Conservation (phyloP, 345 rosid genomes). For the Boechera stricta region DNA sequence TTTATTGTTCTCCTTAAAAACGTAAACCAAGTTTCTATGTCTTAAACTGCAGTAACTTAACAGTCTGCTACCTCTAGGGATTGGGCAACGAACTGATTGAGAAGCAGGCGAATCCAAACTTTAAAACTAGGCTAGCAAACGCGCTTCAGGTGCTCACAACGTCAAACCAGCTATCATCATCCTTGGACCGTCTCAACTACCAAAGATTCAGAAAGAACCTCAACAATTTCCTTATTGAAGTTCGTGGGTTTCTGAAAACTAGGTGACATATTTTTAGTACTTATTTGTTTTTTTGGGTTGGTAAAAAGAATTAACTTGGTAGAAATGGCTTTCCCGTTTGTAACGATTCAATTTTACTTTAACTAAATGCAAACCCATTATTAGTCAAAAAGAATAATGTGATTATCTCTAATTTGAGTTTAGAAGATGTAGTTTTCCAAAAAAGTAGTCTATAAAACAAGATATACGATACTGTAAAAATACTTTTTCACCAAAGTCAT, state of each 20-base stretch:
- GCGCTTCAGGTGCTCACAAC: slow-evolving; percentile 81
- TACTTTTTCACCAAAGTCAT: too few species aligned
- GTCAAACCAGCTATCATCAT: slow-evolving; percentile 76
- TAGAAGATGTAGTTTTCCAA: neutral
- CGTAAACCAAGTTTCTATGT: slow-evolving; percentile 5
- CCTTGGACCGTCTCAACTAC: slow-evolving; percentile 86
- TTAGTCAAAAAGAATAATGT: too few species aligned
- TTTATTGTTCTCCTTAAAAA: neutral
- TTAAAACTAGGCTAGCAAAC: slow-evolving; percentile 69
- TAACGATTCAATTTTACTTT: neutral
- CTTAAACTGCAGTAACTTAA: slow-evolving; percentile 13
- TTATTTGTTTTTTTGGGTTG: neutral
- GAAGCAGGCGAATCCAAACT: slow-evolving; percentile 63
- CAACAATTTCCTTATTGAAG: slow-evolving; percentile 78
- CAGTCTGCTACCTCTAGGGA: slow-evolving; percentile 51
- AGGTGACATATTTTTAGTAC: slow-evolving; percentile 45
- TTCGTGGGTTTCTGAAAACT: slow-evolving; percentile 86
- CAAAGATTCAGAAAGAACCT: slow-evolving; percentile 94
- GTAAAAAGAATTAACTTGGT: neutral
- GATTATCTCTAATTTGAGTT: neutral
- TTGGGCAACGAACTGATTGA: slow-evolving; percentile 79
- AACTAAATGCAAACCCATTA: neutral
- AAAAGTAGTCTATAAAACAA: too few species aligned
- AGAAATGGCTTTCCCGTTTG: neutral
- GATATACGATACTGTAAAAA: too few species aligned